phyloP scores from a whole-genome alignment of 306 rosid species.

The Corylus americana region DNA sequence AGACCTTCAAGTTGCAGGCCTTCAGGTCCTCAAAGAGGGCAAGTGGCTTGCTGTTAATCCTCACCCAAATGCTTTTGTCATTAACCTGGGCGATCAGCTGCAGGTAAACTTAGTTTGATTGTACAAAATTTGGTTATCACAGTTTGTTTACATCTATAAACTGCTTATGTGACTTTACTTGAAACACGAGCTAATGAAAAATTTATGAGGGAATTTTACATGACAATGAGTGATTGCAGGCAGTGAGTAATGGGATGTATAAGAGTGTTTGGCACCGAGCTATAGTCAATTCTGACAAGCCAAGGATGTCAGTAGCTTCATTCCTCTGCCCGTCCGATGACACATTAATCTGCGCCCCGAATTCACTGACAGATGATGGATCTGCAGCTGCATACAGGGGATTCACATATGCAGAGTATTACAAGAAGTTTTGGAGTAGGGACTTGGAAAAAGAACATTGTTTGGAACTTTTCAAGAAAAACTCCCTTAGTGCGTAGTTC shows the following conservation, averaged over 20 bases:
- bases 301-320: conserved; percentile 86
- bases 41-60: conserved; percentile 80
- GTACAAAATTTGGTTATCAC: not conserved
- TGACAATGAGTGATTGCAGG: conserved; percentile 50
- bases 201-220: not conserved
- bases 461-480: conserved; percentile 71
- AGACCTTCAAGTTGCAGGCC: conserved; percentile 66
- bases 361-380: conserved; percentile 47
- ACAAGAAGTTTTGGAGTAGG: conserved; percentile 80
- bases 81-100: conserved; percentile 83
- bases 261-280: conserved; percentile 97
- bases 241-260: conserved; percentile 79
- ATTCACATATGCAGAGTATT: conserved; percentile 74
- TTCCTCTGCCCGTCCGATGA: conserved; percentile 69
- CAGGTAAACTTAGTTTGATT: conserved; percentile 49
- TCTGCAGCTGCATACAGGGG: conserved; percentile 53
- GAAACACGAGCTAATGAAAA: too few species aligned
- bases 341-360: conserved; percentile 70
- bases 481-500: conserved; percentile 2
- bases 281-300: conserved; percentile 62
- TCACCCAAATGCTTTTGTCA: conserved; percentile 76
- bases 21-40: conserved; percentile 81
- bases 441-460: conserved; percentile 69
- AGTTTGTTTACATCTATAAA: too few species aligned
- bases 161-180: too few species aligned